Evolutionary conservation across 305 asterid species (phyloP), one percentile per base, ranked within the genome.

Genomic region (Stenogyne calaminthoides): DNA sequence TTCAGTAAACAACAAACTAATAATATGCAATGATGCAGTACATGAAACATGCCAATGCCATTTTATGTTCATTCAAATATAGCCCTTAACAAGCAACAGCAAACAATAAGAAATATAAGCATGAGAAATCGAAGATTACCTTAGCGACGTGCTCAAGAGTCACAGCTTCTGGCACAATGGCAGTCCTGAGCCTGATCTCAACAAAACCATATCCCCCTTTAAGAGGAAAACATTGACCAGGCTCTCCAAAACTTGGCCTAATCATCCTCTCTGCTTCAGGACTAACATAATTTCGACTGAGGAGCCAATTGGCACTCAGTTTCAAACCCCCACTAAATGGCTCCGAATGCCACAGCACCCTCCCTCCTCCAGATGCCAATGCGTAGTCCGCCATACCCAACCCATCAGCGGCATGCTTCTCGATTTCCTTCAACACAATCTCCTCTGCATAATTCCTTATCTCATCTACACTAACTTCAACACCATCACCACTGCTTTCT

Each of bases 231-330:
- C 99, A 95, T 20, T 88, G 91, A 12, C 98, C 98, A 54, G 99
- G 98, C 86, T 92, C 97, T 64, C 99, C 99, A 80, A 95, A 92
- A 81, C 98, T 95, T 4, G 99, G 98, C 65, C 67, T 82, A 59
- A 95, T 71, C 89, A 95, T 89, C 89, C 80, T 91, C 69, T 77
- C 83, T 5, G 96, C 87, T 66, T 84, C 86, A 4, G 27, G 40
- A 51, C 83, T 72, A 55, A 79, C 84, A 71, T 20, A 72, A 39
- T 64, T 80, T 5, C 59, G 54, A 52, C 14, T 70, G 34, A 70
- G 1, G 57, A 74, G 54, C 81, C 80, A 71, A 54, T 44, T 37
- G 66, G 62, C 63, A 55, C 75, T 70, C 46, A 68, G 7, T 51
- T 78, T 76, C 16, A 71, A 72, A 27, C 66, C 73, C 36, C 36